phyloP scores from a whole-genome alignment of 2,329 filamentous ascomycete genomes.

The Penicillium sp. region DNA sequence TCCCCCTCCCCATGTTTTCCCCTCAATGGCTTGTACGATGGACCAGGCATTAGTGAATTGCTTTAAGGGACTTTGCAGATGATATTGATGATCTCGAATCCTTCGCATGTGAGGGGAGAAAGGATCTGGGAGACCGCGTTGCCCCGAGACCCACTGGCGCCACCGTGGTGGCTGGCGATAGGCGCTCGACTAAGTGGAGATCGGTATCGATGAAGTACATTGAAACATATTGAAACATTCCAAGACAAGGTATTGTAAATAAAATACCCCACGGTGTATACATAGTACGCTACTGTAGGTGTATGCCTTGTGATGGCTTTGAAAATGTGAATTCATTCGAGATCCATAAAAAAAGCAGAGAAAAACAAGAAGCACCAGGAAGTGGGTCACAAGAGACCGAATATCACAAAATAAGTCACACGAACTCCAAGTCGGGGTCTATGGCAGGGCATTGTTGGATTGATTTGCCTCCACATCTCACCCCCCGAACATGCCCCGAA shows the following conservation, averaged over 20 bases:
- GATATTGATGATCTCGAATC: not conserved
- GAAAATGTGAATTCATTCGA: not conserved
- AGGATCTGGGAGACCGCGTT: slow-evolving; percentile 1
- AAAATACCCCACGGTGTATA: not conserved
- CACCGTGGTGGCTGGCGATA: not conserved
- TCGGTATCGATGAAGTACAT: not conserved
- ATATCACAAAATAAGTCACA: not conserved
- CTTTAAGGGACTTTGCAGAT: not conserved
- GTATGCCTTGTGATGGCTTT: not conserved
- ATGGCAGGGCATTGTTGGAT: not conserved
- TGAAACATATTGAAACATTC: not conserved
- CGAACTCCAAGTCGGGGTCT: not conserved
- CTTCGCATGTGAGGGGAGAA: slow-evolving; percentile 1
- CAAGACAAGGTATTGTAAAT: slow-evolving; percentile 10
- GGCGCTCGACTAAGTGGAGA: slow-evolving; percentile 1
- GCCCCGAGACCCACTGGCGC: slow-evolving; percentile 5
- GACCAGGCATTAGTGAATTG: not conserved
- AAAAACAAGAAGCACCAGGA: not conserved
- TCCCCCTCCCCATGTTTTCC: too few species aligned
- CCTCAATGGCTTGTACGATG: not conserved
- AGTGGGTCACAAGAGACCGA: not conserved
- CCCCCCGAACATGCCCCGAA: not conserved
- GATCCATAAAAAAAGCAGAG: not conserved
- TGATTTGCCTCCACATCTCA: not conserved
- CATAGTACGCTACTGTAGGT: not conserved